Evolutionary conservation across 2,329 filamentous ascomycete genomes (phyloP).

Genomic region (Aspergillus sp.): DNA sequence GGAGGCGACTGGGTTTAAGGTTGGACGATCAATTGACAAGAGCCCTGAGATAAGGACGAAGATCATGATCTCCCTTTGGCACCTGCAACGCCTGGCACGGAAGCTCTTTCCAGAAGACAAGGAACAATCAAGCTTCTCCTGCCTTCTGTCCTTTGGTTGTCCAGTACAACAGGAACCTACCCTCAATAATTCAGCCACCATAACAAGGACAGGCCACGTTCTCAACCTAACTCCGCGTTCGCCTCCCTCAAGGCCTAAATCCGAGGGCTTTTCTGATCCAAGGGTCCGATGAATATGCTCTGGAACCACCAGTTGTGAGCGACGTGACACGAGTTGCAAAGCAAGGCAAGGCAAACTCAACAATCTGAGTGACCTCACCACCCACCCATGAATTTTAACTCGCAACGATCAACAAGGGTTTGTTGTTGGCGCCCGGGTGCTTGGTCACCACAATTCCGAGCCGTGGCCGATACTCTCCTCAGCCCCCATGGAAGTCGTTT

Average conservation of each 20-base stretch:
- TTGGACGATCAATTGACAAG: neutral
- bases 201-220: neutral
- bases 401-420: conserved; percentile 2
- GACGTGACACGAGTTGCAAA: neutral
- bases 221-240: neutral
- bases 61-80: neutral
- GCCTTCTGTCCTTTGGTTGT: neutral
- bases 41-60: neutral
- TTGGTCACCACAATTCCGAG: conserved; percentile 1
- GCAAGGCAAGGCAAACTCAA: neutral
- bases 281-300: neutral
- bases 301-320: neutral
- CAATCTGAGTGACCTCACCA: neutral
- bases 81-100: neutral
- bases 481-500: neutral
- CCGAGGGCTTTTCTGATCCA: neutral
- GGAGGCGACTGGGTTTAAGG: neutral
- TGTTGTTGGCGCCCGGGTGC: neutral
- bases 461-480: neutral
- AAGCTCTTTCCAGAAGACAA: neutral
- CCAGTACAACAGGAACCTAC: neutral
- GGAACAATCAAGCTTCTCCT: neutral
- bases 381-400: neutral
- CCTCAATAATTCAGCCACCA: neutral
- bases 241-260: neutral